These are phyloP conservation scores for Dioscorea alata DNA, from an alignment of 106 monocot genomes.

Conservation along the genomic window DNA sequence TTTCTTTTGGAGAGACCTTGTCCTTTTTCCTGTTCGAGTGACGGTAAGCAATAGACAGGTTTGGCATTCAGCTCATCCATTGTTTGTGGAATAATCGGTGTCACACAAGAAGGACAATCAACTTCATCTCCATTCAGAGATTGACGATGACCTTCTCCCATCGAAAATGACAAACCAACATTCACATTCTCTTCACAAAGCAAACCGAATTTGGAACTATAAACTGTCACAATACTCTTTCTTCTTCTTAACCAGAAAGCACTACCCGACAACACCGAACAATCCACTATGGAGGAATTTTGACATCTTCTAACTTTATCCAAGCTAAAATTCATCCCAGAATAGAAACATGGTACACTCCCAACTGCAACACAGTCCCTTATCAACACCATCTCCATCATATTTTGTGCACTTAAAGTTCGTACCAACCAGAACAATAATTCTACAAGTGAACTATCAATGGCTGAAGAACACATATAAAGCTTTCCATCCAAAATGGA, in stretches of 20 bases:
- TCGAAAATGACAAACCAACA: not conserved
- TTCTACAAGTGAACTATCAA: too few species aligned
- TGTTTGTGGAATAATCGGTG: too few species aligned
- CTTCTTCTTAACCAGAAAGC: not conserved
- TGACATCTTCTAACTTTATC: not conserved
- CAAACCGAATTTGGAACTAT: constrained; percentile 10
- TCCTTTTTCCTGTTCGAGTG: not conserved
- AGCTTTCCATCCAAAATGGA: too few species aligned
- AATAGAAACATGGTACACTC: not conserved
- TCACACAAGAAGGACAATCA: too few species aligned
- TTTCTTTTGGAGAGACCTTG: constrained; percentile 11
- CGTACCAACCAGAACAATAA: too few species aligned
- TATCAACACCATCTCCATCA: too few species aligned
- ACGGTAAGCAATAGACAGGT: too few species aligned
- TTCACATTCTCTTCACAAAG: constrained; percentile 10
- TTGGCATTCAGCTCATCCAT: too few species aligned
- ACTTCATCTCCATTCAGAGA: not conserved
- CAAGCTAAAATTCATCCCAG: not conserved
- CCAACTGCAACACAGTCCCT: too few species aligned
- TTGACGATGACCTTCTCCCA: constrained; percentile 2
- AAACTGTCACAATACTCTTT: constrained; percentile 7
- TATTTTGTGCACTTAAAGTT: too few species aligned
- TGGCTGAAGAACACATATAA: too few species aligned
- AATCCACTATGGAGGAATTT: not conserved
- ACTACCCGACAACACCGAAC: not conserved